phyloP scores from a whole-genome alignment of 2,329 filamentous ascomycete genomes.

The Trichoderma simmonsii region DNA sequence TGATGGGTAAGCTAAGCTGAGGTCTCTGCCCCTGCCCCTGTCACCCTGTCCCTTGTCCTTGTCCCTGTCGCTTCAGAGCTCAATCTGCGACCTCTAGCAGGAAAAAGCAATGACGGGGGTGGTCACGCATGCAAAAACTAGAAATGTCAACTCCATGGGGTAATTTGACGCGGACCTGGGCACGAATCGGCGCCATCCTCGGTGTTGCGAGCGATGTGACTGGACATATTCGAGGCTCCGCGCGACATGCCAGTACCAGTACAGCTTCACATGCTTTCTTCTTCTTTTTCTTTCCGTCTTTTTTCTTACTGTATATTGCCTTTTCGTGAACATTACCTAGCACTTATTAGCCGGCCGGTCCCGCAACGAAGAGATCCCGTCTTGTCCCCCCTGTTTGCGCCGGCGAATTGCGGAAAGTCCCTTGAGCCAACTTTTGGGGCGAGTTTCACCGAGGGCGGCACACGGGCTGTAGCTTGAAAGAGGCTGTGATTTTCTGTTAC shows the following conservation, averaged over 20 bases:
- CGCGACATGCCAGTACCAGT: not conserved
- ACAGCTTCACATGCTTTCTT: not conserved
- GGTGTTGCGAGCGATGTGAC: not conserved
- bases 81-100: not conserved
- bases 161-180: not conserved
- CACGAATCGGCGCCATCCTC: not conserved
- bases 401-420: not conserved
- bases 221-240: not conserved
- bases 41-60: not conserved
- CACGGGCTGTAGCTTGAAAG: not conserved
- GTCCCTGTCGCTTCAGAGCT: not conserved
- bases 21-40: not conserved
- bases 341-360: not conserved
- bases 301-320: not conserved
- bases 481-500: slow-evolving; percentile 1
- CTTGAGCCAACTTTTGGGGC: not conserved
- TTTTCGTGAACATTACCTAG: not conserved
- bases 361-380: not conserved
- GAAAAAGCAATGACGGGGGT: not conserved
- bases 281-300: not conserved
- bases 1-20: slow-evolving; percentile 13
- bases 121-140: not conserved
- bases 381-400: not conserved
- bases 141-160: slow-evolving; percentile 15
- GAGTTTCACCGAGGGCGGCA: slow-evolving; percentile 5